Evolutionary conservation across 257 asterid species (phyloP).

Genomic region (Capsicum baccatum): DNA sequence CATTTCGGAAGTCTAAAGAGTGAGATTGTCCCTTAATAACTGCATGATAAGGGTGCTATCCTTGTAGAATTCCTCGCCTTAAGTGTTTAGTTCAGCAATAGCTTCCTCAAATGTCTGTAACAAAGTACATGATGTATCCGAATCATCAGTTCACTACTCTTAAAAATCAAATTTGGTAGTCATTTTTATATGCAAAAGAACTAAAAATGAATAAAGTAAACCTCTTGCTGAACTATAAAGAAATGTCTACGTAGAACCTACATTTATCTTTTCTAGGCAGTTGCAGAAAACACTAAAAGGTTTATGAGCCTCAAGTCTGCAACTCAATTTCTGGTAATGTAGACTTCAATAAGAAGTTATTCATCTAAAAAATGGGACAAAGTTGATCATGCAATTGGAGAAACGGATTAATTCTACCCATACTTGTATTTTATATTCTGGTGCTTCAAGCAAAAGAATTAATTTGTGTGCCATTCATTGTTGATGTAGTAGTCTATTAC

Average conservation of each 20-base stretch:
- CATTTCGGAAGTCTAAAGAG: conserved; percentile 75
- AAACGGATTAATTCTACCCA: background rate
- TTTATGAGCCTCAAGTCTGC: background rate
- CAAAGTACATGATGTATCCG: background rate
- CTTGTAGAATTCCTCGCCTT: conserved; percentile 65
- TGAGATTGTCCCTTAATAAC: conserved; percentile 75
- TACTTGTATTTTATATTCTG: too few species aligned
- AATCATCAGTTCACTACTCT: background rate
- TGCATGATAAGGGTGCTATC: conserved; percentile 81
- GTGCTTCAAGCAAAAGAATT: too few species aligned
- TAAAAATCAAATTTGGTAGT: background rate
- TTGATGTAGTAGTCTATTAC: too few species aligned
- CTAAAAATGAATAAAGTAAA: conserved; percentile 3
- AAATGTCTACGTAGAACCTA: too few species aligned
- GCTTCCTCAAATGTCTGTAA: conserved; percentile 70
- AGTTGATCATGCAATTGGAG: background rate
- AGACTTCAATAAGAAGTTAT: background rate
- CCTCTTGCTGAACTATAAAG: background rate
- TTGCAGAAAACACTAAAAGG: background rate
- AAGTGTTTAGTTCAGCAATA: conserved; percentile 66
- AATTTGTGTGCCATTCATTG: too few species aligned
- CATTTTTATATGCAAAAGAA: conserved; percentile 4
- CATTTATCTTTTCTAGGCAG: background rate
- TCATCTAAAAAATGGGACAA: background rate
- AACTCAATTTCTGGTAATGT: background rate